Base-by-base conservation (phyloP, 352 stramenopile species). In the Pythium coloratum region DNA sequence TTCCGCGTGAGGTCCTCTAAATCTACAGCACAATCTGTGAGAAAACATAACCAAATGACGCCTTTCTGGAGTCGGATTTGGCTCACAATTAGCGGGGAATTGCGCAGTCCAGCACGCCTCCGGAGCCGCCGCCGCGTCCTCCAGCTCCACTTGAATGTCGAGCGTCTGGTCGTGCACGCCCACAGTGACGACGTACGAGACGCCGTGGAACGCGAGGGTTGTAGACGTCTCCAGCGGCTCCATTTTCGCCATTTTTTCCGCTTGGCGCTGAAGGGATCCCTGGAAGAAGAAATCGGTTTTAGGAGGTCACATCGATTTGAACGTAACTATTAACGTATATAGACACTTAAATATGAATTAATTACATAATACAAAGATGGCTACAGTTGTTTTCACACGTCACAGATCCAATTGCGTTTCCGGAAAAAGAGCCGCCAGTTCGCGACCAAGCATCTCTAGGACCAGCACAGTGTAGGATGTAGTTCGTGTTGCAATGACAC, bases 1-100 rank as follows among this genome's bases (percentile, higher is more conserved):
- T 98, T 97, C 14, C 85, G 81, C 51, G 94, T 97, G 50, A 98
- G 85, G 64, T 97, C 87, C 72, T 98, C 91, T 5, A 98, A 67
- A 56, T 97, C 82, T 81, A 26, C 42, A 13, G 42, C 42, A 26
- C 2, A 50, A 28, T 26, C 42, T 16, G 26, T 50, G 3, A 50
- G 26, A 6, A 18, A 50, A 5, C 18, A 26, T 6, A 4, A 16
- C 10, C 36, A 7, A 16, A 44, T 3, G 8, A 12, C 20, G 36
- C 36, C 36, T 44, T 42, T 44, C 36, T 44, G 3, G 16, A 14
- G 36, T 4, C 18, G 7, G 20, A 9, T 24, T 24, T 9, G 13
- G 59, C 46, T 42, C 60, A 87, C 80, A 87, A 13, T 69, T 62
- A 20, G 81, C 74, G 1, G 80, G 75, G 55, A 94, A 92, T 30